Conservation (phyloP, 768 basidiomycete species). For the Lactarius quietus region DNA sequence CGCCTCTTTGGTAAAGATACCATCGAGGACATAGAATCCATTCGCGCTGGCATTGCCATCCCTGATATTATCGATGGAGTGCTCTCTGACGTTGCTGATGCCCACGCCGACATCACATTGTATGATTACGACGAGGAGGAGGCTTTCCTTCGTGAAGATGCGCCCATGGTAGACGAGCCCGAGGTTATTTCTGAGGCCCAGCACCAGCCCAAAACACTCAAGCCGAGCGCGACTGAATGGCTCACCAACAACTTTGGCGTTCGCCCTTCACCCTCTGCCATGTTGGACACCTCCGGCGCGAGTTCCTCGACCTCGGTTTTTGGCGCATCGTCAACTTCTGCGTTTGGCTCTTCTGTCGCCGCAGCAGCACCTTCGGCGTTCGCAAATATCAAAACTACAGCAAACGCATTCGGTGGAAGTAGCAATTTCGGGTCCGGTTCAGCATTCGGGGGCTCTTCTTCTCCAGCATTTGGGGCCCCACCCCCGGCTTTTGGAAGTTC, state of each 20-base stretch:
- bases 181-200: conserved; percentile 17
- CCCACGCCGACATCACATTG: conserved; percentile 7
- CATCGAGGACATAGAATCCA: conserved; percentile 67
- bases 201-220: conserved; percentile 23
- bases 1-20: conserved; percentile 80
- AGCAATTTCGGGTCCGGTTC: conserved; percentile 32
- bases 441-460: conserved; percentile 23
- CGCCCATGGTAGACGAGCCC: conserved; percentile 8
- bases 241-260: conserved; percentile 34
- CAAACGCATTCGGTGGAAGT: no score
- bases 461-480: conserved; percentile 26
- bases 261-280: conserved; percentile 27
- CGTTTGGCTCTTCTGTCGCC: conserved; percentile 23
- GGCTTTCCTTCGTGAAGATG: conserved; percentile 22
- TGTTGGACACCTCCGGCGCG: conserved; percentile 17
- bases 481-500: conserved; percentile 4
- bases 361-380: conserved; percentile 31
- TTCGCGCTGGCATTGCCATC: conserved; percentile 53
- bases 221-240: conserved; percentile 35
- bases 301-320: conserved; percentile 28
- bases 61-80: conserved; percentile 69
- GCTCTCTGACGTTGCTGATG: conserved; percentile 32
- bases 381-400: conserved; percentile 33
- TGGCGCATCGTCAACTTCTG: conserved; percentile 17
- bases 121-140: conserved; percentile 27